Conservation (phyloP, 306 rosid species). For the Begonia masoniana region DNA sequence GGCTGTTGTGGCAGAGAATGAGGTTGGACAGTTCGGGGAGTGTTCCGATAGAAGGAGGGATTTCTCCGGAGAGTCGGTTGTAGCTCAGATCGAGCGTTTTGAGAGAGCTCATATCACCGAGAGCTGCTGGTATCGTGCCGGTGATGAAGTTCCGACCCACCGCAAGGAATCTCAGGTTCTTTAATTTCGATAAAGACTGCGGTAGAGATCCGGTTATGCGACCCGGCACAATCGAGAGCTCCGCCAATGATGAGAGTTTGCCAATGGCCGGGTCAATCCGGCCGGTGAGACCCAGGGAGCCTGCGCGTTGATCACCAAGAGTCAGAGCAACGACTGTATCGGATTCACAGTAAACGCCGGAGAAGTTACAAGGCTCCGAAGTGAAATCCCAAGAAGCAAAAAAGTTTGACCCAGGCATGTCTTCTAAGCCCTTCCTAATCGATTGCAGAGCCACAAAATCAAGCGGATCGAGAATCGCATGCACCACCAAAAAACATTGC, state of each 20-base stretch:
- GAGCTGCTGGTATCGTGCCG: slow-evolving; percentile 52
- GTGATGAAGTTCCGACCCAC: slow-evolving; percentile 75
- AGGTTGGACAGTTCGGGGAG: slow-evolving; percentile 56
- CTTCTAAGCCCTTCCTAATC: slow-evolving; percentile 52
- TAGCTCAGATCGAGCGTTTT: slow-evolving; percentile 79
- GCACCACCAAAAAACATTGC: slow-evolving; percentile 12
- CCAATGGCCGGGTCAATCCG: slow-evolving; percentile 63
- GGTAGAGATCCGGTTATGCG: slow-evolving; percentile 66
- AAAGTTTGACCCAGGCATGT: slow-evolving; percentile 78
- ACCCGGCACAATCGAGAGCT: slow-evolving; percentile 80
- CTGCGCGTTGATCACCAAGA: slow-evolving; percentile 89
- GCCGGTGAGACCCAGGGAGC: slow-evolving; percentile 76
- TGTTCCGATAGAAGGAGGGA: slow-evolving; percentile 51
- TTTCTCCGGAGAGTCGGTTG: slow-evolving; percentile 58
- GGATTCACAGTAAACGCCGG: slow-evolving; percentile 82
- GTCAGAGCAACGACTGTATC: slow-evolving; percentile 71
- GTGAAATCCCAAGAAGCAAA: slow-evolving; percentile 95
- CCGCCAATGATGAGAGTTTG: slow-evolving; percentile 62
- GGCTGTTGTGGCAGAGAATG: slow-evolving; percentile 72
- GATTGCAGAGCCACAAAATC: slow-evolving; percentile 92
- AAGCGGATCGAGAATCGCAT: slow-evolving; percentile 67
- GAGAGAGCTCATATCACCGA: slow-evolving; percentile 42
- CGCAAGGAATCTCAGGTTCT: slow-evolving; percentile 68
- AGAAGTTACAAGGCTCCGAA: slow-evolving; percentile 76
- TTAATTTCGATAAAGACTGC: slow-evolving; percentile 30